phyloP scores from a whole-genome alignment of 148 eudicot genomes.

The Camellia japonica region DNA sequence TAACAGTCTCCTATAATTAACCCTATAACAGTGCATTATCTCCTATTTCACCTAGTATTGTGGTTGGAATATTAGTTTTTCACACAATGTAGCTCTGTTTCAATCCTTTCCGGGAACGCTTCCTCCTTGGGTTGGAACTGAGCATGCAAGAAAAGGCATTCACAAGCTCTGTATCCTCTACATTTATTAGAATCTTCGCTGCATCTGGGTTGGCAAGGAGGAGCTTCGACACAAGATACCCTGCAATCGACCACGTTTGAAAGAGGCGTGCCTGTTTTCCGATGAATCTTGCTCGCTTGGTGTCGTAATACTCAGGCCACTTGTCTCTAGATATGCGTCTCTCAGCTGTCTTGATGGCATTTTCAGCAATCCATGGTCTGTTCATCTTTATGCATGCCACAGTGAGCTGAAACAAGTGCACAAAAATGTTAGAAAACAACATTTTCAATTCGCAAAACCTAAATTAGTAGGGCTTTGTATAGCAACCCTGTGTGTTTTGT shows the following conservation, averaged over 20 bases:
- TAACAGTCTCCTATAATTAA: too few species aligned
- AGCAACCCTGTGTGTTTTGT: not conserved
- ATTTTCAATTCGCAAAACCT: not conserved
- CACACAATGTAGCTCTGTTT: constrained; percentile 60
- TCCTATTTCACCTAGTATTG: not conserved
- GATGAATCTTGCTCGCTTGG: constrained; percentile 68
- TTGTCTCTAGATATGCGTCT: constrained; percentile 63
- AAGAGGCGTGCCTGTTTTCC: constrained; percentile 79
- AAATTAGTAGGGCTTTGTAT: not conserved
- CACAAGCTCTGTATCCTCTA: constrained; percentile 66
- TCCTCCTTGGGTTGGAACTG: constrained; percentile 56
- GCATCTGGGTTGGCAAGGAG: constrained; percentile 65
- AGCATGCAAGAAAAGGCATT: constrained; percentile 64
- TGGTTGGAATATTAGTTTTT: constrained; percentile 6
- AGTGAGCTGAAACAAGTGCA: constrained; percentile 54
- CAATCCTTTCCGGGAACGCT: constrained; percentile 46
- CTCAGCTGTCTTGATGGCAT: constrained; percentile 73
- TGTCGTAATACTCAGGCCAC: constrained; percentile 92
- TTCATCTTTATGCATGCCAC: constrained; percentile 90
- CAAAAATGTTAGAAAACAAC: not conserved
- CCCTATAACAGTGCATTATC: too few species aligned
- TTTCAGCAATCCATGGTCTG: constrained; percentile 70
- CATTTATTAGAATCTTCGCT: constrained; percentile 61
- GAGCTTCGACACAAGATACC: constrained; percentile 78
- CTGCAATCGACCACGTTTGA: constrained; percentile 93